These are phyloP conservation scores for Lithocarpus polystachyus DNA, from an alignment of 306 rosid species.

Conservation along the genomic window DNA sequence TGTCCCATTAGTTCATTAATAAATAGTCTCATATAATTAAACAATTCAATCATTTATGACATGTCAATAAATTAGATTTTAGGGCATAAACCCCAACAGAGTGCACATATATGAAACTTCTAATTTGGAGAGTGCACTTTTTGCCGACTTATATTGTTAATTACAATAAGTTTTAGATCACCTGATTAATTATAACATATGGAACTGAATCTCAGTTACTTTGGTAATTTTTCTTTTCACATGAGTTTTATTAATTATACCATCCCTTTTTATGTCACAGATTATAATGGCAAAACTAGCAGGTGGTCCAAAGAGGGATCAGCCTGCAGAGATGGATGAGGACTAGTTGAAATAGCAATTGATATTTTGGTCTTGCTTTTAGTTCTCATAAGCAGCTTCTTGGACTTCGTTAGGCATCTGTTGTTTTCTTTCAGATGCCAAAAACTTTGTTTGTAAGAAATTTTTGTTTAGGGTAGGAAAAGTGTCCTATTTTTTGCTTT, in stretches of 20 bases:
- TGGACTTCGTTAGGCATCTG: slow-evolving; percentile 22
- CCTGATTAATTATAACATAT: not conserved
- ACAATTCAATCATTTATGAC: no score
- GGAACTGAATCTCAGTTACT: not conserved
- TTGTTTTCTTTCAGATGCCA: slow-evolving; percentile 19
- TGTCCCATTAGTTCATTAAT: no score
- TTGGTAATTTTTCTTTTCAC: not conserved
- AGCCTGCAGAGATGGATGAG: slow-evolving; percentile 89
- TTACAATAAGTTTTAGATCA: not conserved
- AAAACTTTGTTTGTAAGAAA: slow-evolving; percentile 5
- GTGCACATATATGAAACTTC: no score
- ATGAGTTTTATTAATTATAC: not conserved
- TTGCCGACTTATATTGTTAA: not conserved
- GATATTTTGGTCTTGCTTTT: slow-evolving; percentile 9
- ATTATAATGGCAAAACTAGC: slow-evolving; percentile 93
- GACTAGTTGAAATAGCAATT: slow-evolving; percentile 31
- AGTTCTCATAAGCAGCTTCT: slow-evolving; percentile 14
- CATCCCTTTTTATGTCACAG: slow-evolving; percentile 39
- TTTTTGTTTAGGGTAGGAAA: slow-evolving; percentile 28
- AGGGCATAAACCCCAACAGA: no score
- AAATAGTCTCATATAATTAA: no score
- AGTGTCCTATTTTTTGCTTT: slow-evolving; percentile 4
- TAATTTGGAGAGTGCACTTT: no score
- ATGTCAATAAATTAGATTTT: no score
- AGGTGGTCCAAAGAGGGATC: slow-evolving; percentile 82